Conservation (phyloP, 2,329 filamentous ascomycete genomes). For the Colletotrichum tropicicola region DNA sequence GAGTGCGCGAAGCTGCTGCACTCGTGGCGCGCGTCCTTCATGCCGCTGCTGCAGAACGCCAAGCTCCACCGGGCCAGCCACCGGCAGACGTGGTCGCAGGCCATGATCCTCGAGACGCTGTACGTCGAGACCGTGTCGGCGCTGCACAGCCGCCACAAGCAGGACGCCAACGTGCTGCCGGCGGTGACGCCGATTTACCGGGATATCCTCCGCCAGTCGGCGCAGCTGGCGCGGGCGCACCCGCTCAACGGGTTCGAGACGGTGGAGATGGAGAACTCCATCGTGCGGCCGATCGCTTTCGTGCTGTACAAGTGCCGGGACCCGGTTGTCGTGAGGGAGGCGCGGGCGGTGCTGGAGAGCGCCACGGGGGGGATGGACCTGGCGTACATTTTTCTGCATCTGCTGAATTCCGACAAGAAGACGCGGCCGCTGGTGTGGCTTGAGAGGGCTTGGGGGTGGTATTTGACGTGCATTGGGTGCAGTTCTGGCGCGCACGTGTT, state of each 20-base stretch:
- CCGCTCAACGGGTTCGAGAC: slow-evolving; percentile 5
- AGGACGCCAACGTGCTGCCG: slow-evolving; percentile 6
- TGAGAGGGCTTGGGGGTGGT: too few species aligned
- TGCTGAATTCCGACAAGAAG: too few species aligned
- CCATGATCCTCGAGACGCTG: slow-evolving; percentile 20
- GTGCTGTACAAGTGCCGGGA: slow-evolving; percentile 16
- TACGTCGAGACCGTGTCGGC: slow-evolving; percentile 16
- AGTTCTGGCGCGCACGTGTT: too few species aligned
- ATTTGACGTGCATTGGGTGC: too few species aligned
- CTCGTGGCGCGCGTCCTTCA: slow-evolving; percentile 7
- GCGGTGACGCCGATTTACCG: slow-evolving; percentile 12
- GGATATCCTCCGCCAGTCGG: slow-evolving; percentile 2
- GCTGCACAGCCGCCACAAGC: slow-evolving; percentile 4
- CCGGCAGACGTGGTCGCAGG: slow-evolving; percentile 1
- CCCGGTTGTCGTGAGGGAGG: background rate
- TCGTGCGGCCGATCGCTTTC: slow-evolving; percentile 15
- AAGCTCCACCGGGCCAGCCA: background rate
- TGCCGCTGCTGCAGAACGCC: slow-evolving; percentile 1
- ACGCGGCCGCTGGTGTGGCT: too few species aligned
- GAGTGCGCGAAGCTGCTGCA: background rate
- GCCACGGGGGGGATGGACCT: background rate
- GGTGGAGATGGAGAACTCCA: slow-evolving; percentile 1
- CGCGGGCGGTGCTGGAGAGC: background rate
- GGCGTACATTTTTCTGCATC: too few species aligned
- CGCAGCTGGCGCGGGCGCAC: background rate